phyloP scores from a whole-genome alignment of 176 grass and related monocot genomes.

The Dactylis glomerata region DNA sequence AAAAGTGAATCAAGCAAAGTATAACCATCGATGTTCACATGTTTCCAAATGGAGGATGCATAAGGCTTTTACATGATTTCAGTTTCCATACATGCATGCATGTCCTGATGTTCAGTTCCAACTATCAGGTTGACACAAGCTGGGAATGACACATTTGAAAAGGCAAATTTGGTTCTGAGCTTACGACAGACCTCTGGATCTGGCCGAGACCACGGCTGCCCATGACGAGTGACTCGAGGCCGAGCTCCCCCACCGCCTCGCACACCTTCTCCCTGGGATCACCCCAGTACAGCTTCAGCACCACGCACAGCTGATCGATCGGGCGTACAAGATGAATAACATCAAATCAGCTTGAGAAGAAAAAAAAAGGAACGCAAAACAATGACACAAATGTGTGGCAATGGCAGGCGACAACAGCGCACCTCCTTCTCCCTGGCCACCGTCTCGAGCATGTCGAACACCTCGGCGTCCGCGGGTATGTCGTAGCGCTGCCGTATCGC shows the following conservation, averaged over 20 bases:
- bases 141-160: not conserved
- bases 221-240: constrained; percentile 65
- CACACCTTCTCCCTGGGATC: constrained; percentile 92
- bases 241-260: constrained; percentile 51
- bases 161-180: too few relatives aligned
- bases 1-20: not conserved
- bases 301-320: constrained; percentile 43
- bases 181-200: constrained; percentile 49
- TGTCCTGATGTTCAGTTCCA: not conserved
- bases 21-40: not conserved
- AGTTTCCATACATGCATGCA: not conserved
- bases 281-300: constrained; percentile 66
- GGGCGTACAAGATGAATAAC: not conserved
- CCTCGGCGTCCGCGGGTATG: constrained; percentile 44
- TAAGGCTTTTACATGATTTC: not conserved
- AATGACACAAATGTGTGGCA: not conserved
- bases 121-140: too few relatives aligned
- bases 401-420: not conserved
- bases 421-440: constrained; percentile 58
- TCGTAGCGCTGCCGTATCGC: constrained; percentile 58
- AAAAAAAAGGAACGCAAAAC: not conserved
- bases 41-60: not conserved
- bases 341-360: not conserved
- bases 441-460: constrained; percentile 46
- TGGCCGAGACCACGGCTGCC: constrained; percentile 65